Percentiles rank a stretch among this genome's conserved stretches.
Conservation (phyloP, 441 rosid species). For the Pelargonium myrrhifolium region DNA sequence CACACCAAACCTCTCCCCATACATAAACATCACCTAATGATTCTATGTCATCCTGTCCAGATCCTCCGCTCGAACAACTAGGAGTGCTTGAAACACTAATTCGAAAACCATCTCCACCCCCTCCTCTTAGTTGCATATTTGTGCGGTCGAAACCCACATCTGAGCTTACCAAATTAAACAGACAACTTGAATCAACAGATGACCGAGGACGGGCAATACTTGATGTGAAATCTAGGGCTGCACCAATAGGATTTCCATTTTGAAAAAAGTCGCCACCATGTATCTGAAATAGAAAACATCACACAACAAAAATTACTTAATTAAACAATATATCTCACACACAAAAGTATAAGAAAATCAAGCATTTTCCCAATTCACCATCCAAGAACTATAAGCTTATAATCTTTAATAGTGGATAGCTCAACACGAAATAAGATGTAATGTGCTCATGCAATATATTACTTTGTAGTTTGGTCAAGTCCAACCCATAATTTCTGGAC, state of each 20-base stretch:
- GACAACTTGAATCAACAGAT: conserved; percentile 60
- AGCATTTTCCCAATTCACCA: too few relatives aligned
- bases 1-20: conserved; percentile 91
- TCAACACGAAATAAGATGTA: too few relatives aligned
- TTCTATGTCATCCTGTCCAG: conserved; percentile 98
- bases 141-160: conserved; percentile 78
- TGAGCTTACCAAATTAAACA: conserved; percentile 73
- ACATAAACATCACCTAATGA: conserved; percentile 91
- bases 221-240: conserved; percentile 71
- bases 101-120: conserved; percentile 67
- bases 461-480: neutral
- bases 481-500: neutral
- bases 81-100: conserved; percentile 94
- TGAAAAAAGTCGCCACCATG: conserved; percentile 43
- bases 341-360: too few relatives aligned
- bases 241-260: conserved; percentile 71
- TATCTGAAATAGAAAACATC: neutral
- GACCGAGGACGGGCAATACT: conserved; percentile 73
- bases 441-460: neutral
- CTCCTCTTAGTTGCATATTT: conserved; percentile 63
- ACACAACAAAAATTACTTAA: neutral
- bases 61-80: conserved; percentile 94
- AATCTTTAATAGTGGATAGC: too few relatives aligned
- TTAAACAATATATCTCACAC: neutral
- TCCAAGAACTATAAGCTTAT: too few relatives aligned